A percentile compares a stretch with the other conserved stretches of the same genome.
phyloP scores from a whole-genome alignment of 768 basidiomycete genomes.

The Plicaturopsis crispa region DNA sequence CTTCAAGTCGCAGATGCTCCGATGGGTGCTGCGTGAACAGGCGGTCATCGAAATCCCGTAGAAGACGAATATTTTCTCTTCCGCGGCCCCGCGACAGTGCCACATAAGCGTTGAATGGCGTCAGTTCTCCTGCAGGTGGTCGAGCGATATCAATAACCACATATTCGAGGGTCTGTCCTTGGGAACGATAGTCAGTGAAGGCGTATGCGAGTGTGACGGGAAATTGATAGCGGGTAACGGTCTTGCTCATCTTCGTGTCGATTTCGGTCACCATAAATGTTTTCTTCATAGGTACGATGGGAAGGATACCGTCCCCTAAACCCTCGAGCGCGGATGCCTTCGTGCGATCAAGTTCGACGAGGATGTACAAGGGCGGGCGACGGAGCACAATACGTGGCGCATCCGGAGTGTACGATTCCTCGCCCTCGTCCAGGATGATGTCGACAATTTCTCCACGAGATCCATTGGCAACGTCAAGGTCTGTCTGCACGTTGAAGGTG shows the following conservation, averaged over 20 bases:
- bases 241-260: conserved; percentile 2
- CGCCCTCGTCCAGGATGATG: conserved; percentile 25
- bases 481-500: conserved; percentile 29
- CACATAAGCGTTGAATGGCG: conserved; percentile 32
- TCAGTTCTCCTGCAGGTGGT: conserved; percentile 23
- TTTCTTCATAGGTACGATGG: conserved; percentile 17
- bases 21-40: conserved; percentile 20
- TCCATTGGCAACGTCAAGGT: conserved; percentile 33
- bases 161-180: conserved; percentile 32
- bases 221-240: conserved; percentile 15
- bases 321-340: conserved; percentile 16
- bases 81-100: conserved; percentile 29
- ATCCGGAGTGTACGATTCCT: conserved; percentile 12
- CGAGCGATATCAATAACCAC: conserved; percentile 30
- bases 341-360: conserved; percentile 24
- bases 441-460: conserved; percentile 21
- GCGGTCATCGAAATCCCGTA: conserved; percentile 19
- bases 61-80: conserved; percentile 15
- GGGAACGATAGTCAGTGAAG: conserved; percentile 33
- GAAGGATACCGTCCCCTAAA: conserved; percentile 22
- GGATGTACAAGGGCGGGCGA: conserved; percentile 20
- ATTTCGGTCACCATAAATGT: conserved; percentile 14
- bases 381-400: conserved; percentile 15
- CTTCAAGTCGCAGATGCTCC: conserved; percentile 12
- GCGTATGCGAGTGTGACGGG: conserved; percentile 29